These are phyloP conservation scores for Silene conica DNA, from an alignment of 148 eudicot genomes.

Conservation along the genomic window DNA sequence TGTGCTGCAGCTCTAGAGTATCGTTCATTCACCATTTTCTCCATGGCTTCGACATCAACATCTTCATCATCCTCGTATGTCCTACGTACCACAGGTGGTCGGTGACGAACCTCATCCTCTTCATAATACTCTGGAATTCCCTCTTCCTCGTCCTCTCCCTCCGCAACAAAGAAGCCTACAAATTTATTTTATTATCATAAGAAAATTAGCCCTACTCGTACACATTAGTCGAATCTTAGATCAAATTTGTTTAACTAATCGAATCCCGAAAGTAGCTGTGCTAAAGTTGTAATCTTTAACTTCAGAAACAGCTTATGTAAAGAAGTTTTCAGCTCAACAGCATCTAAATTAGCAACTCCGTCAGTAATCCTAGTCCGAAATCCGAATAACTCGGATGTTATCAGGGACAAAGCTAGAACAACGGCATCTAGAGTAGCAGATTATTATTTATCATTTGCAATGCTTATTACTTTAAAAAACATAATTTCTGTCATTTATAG, in stretches of 20 bases:
- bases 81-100: conserved; percentile 39
- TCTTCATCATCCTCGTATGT: conserved; percentile 58
- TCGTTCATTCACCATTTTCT: conserved; percentile 50
- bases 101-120: conserved; percentile 43
- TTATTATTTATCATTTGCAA: too few relatives aligned
- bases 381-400: too few relatives aligned
- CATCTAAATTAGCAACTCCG: too few relatives aligned
- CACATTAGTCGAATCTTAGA: neutral
- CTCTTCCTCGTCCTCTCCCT: conserved; percentile 26
- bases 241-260: neutral
- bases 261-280: neutral
- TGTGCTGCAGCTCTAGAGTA: conserved; percentile 30
- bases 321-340: too few relatives aligned
- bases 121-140: conserved; percentile 68
- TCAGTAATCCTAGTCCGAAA: too few relatives aligned
- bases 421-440: too few relatives aligned
- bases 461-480: too few relatives aligned
- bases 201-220: neutral
- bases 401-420: too few relatives aligned
- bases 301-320: too few relatives aligned
- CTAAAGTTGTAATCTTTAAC: neutral
- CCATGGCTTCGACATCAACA: conserved; percentile 65
- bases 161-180: conserved; percentile 56
- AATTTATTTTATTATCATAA: neutral
- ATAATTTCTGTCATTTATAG: too few relatives aligned